Conservation (phyloP, 164 flowering plant genomes). For the Nymphaea colorata region DNA sequence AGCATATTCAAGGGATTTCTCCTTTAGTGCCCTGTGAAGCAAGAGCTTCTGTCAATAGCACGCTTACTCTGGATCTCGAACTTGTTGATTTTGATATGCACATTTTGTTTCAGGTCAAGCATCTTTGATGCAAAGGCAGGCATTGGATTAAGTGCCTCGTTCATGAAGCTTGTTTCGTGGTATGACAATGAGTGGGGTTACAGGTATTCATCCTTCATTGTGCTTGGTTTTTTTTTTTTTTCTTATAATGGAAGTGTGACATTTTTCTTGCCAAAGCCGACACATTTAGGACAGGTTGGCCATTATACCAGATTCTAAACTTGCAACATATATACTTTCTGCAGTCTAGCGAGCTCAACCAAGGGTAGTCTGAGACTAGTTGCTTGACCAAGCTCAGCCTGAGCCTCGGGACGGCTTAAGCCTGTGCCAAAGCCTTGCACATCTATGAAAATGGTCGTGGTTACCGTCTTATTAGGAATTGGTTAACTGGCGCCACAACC, state of each 20-base stretch:
- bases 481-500: too few relatives aligned
- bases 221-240: neutral
- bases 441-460: too few relatives aligned
- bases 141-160: conserved; percentile 62
- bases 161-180: conserved; percentile 94
- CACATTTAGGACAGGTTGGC: too few relatives aligned
- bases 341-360: too few relatives aligned
- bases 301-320: too few relatives aligned
- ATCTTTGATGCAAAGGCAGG: conserved; percentile 97
- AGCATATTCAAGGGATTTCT: neutral
- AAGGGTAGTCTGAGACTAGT: too few relatives aligned
- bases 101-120: conserved; percentile 48
- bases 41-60: neutral
- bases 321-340: too few relatives aligned
- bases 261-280: too few relatives aligned
- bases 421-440: too few relatives aligned
- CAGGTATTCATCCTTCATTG: conserved; percentile 36
- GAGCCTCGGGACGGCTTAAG: too few relatives aligned
- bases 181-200: conserved; percentile 99
- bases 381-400: too few relatives aligned
- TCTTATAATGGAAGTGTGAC: neutral
- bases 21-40: neutral
- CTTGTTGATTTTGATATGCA: neutral
- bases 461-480: too few relatives aligned
- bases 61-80: neutral